Percentiles rank a stretch among this genome's conserved stretches.
Evolutionary conservation across 176 grass and related monocot species (phyloP).

Genomic region (Triticum aestivum): IWGSC_CS_RefSeq_v2.1 NC_057809.1:67498301-67498800

Average conservation of each 20-base stretch:
- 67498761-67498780: too few species aligned
- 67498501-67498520: too few species aligned
- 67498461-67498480: too few species aligned
- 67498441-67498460: too few species aligned
- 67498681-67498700: neutral
- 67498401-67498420: too few species aligned
- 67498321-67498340: conserved; percentile 45
- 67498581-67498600: neutral
- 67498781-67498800: too few species aligned
- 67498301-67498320: conserved; percentile 28
- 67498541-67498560: neutral
- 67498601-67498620: neutral
- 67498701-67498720: conserved; percentile 48
- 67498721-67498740: conserved; percentile 55
- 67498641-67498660: neutral
- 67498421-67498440: too few species aligned
- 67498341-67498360: conserved; percentile 56
- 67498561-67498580: neutral
- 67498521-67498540: conserved; percentile 48
- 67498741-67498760: conserved; percentile 63
- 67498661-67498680: neutral
- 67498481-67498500: too few species aligned
- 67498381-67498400: too few species aligned
- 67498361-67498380: conserved; percentile 15
- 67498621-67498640: neutral